phyloP scores from a whole-genome alignment of 768 basidiomycete genomes.

The Amanita thiersii region DNA sequence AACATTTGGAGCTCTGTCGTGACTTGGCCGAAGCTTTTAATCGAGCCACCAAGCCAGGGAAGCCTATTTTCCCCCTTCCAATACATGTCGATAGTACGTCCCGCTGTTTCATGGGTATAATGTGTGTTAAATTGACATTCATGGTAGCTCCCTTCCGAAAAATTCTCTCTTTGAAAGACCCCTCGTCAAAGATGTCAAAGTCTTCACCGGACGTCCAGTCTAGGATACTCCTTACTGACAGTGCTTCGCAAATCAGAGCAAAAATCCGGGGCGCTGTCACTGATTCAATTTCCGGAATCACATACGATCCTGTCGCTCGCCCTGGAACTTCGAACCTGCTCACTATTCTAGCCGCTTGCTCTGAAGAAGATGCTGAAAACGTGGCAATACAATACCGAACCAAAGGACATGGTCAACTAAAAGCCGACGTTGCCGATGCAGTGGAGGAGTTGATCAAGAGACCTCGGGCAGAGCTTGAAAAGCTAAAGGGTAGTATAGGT shows the following conservation, averaged over 20 bases:
- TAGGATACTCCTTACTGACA: constrained; percentile 82
- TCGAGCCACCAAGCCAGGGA: constrained; percentile 40
- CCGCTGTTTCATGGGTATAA: neutral
- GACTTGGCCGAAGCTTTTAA: constrained; percentile 85
- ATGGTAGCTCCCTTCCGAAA: constrained; percentile 67
- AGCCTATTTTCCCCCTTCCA: constrained; percentile 65
- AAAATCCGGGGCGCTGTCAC: constrained; percentile 84
- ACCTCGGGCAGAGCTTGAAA: constrained; percentile 65
- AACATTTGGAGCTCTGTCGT: constrained; percentile 85
- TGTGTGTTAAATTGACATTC: neutral
- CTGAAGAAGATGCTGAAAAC: constrained; percentile 30
- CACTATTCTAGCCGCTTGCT: constrained; percentile 71
- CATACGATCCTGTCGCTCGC: constrained; percentile 72
- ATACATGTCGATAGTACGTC: constrained; percentile 64
- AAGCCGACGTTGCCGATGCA: constrained; percentile 66
- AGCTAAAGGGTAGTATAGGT: constrained; percentile 46
- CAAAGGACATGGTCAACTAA: constrained; percentile 59
- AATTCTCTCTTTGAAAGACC: constrained; percentile 81
- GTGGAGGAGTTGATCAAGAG: constrained; percentile 57
- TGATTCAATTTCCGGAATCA: constrained; percentile 67
- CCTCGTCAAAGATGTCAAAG: constrained; percentile 91
- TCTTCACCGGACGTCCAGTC: constrained; percentile 73
- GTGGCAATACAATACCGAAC: constrained; percentile 45
- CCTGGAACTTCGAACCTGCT: constrained; percentile 83
- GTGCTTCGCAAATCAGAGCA: constrained; percentile 42